These are phyloP conservation scores for Lantana camara DNA, from an alignment of 257 asterid genomes.

Conservation along the genomic window DNA sequence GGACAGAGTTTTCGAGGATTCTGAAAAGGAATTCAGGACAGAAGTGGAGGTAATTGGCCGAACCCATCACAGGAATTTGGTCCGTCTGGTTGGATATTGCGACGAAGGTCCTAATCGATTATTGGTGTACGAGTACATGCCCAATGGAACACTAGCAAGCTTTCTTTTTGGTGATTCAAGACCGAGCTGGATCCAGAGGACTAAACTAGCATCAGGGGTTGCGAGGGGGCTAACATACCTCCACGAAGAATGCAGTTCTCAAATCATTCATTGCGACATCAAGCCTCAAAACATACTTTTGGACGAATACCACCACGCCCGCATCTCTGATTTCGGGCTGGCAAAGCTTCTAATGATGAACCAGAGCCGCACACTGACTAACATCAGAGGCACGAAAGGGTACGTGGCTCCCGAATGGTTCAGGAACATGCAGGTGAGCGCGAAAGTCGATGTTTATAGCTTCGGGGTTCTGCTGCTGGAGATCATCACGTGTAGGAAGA, in stretches of 20 bases:
- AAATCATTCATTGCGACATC: slow-evolving; percentile 59
- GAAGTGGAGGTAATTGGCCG: too few species aligned
- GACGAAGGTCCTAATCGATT: too few species aligned
- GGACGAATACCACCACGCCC: slow-evolving; percentile 44
- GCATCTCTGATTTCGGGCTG: slow-evolving; percentile 62
- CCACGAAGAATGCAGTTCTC: slow-evolving; percentile 56
- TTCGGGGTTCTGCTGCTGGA: slow-evolving; percentile 58
- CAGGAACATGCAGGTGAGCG: slow-evolving; percentile 41
- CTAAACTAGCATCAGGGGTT: slow-evolving; percentile 44
- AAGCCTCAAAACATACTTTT: slow-evolving; percentile 68
- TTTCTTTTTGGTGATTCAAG: too few species aligned
- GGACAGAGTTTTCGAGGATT: too few species aligned
- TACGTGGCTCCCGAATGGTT: slow-evolving; percentile 75
- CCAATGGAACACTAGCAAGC: too few species aligned
- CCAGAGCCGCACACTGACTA: slow-evolving; percentile 45
- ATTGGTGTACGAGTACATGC: too few species aligned
- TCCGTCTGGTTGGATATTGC: too few species aligned
- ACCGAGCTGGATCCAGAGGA: too few species aligned
- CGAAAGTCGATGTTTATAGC: slow-evolving; percentile 62
- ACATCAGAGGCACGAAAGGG: slow-evolving; percentile 59
- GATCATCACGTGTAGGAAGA: slow-evolving; percentile 45
- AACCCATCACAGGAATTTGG: too few species aligned
- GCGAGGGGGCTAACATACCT: slow-evolving; percentile 52
- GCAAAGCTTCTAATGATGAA: slow-evolving; percentile 53
- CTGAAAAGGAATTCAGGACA: too few species aligned